Evolutionary conservation across 192 early-diverging fungal species (phyloP).

Genomic region (Coemansia sp.): DNA sequence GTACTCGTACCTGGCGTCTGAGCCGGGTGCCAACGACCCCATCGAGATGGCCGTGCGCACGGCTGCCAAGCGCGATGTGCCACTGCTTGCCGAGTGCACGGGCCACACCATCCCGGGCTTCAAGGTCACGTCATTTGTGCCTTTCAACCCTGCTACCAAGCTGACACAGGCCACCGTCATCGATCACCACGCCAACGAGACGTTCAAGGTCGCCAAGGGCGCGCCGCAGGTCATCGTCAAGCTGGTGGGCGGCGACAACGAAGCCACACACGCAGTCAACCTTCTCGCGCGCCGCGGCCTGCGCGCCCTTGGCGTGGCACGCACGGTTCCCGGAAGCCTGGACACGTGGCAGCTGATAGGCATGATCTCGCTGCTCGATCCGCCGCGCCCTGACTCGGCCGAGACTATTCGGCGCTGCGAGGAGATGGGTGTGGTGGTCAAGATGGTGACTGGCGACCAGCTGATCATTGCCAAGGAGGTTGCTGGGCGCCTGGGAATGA

Average conservation of each 20-base stretch:
- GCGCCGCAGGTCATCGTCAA: conserved; percentile 91
- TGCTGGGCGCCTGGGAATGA: conserved; percentile 88
- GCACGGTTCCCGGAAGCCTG: conserved; percentile 65
- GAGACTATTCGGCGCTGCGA: conserved; percentile 84
- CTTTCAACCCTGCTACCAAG: conserved; percentile 92
- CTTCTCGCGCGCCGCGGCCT: conserved; percentile 84
- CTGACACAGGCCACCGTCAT: conserved; percentile 87
- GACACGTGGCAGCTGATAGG: conserved; percentile 81
- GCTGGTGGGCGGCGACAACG: conserved; percentile 79
- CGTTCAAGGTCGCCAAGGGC: conserved; percentile 91
- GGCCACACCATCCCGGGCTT: conserved; percentile 86
- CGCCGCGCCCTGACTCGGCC: conserved; percentile 86
- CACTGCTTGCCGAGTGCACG: conserved; percentile 66
- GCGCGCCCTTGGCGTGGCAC: conserved; percentile 92
- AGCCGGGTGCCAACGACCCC: conserved; percentile 86
- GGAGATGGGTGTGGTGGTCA: conserved; percentile 86
- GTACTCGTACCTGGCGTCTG: conserved; percentile 79
- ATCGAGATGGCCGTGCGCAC: conserved; percentile 86
- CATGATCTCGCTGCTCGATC: conserved; percentile 90
- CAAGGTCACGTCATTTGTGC: conserved; percentile 88
- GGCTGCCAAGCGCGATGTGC: conserved; percentile 74
- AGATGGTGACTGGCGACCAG: conserved; percentile 98
- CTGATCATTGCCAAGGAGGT: conserved; percentile 93
- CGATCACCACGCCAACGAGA: conserved; percentile 68
- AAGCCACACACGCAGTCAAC: conserved; percentile 82